These are phyloP conservation scores for Chlorella sp. DNA, from an alignment of 139 green algal genomes.

Conservation along the genomic window DNA sequence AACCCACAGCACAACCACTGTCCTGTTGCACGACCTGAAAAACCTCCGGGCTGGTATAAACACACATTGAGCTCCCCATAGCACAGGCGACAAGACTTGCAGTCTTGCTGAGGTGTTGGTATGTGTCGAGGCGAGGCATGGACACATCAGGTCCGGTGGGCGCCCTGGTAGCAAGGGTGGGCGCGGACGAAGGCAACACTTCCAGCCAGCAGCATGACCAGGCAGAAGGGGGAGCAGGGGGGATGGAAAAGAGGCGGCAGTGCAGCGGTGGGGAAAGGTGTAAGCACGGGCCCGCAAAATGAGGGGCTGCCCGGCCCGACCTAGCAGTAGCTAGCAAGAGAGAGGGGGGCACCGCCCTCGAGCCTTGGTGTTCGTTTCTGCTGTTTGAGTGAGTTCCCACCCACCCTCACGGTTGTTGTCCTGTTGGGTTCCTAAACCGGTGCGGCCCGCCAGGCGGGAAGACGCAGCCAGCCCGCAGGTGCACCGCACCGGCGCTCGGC, in stretches of 20 bases:
- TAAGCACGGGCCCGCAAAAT: conserved; percentile 6
- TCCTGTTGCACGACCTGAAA: no score
- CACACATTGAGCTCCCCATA: no score
- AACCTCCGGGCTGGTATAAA: no score
- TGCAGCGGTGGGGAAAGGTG: not conserved
- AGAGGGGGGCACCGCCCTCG: not conserved
- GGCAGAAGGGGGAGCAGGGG: not conserved
- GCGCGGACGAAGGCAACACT: not conserved
- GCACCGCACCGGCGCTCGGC: no score
- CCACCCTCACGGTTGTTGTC: not conserved
- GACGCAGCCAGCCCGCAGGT: no score
- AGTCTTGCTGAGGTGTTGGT: not conserved
- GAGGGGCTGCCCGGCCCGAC: not conserved
- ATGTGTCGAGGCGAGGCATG: not conserved
- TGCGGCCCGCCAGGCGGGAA: no score
- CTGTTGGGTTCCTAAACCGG: not conserved
- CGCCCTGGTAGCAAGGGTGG: not conserved
- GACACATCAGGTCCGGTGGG: not conserved
- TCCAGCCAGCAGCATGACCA: not conserved
- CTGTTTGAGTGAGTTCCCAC: not conserved
- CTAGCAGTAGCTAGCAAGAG: no score
- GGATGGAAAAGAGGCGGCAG: not conserved
- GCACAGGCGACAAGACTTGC: no score
- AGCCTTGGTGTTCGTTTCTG: not conserved
- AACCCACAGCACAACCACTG: no score